Percentiles rank a stretch among this genome's conserved stretches.
These are phyloP conservation scores for Clavariopsis aquatica DNA, from an alignment of 495 filamentous ascomycete species.

Conservation along the genomic window DNA sequence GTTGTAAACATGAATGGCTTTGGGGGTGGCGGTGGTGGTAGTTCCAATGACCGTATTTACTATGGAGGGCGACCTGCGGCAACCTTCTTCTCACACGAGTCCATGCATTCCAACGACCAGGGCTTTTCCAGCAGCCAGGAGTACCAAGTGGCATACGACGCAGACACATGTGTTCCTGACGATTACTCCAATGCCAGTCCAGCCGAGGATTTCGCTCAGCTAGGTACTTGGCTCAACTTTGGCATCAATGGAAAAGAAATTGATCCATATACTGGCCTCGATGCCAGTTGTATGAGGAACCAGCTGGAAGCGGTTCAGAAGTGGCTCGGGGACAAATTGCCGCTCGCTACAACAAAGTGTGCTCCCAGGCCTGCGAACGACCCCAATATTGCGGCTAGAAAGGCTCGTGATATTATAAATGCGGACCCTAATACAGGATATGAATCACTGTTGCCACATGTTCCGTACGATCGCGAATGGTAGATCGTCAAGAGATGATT, in stretches of 20 bases:
- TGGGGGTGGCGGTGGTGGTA: not conserved
- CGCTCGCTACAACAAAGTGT: not conserved
- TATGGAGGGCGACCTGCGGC: not conserved
- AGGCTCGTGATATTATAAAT: not conserved
- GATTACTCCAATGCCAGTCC: slow-evolving; percentile 7
- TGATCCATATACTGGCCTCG: not conserved
- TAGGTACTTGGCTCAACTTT: slow-evolving; percentile 4
- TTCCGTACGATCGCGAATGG: not conserved
- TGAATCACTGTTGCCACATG: not conserved
- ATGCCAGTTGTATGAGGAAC: slow-evolving; percentile 2
- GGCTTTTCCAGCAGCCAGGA: not conserved
- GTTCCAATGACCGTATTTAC: not conserved
- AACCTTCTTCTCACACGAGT: slow-evolving; percentile 1
- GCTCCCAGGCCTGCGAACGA: not conserved
- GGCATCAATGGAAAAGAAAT: slow-evolving; percentile 4
- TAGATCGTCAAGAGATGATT: too few relatives aligned
- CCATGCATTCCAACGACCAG: slow-evolving; percentile 5
- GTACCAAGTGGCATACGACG: not conserved
- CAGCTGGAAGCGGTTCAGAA: not conserved
- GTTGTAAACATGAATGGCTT: not conserved
- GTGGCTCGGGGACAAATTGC: not conserved
- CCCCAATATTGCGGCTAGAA: not conserved
- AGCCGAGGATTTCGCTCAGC: slow-evolving; percentile 12
- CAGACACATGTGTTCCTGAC: slow-evolving; percentile 11
- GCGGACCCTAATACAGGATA: not conserved